phyloP scores from a whole-genome alignment of 73 alveolate genomes.

The Uronychia setigera region DNA sequence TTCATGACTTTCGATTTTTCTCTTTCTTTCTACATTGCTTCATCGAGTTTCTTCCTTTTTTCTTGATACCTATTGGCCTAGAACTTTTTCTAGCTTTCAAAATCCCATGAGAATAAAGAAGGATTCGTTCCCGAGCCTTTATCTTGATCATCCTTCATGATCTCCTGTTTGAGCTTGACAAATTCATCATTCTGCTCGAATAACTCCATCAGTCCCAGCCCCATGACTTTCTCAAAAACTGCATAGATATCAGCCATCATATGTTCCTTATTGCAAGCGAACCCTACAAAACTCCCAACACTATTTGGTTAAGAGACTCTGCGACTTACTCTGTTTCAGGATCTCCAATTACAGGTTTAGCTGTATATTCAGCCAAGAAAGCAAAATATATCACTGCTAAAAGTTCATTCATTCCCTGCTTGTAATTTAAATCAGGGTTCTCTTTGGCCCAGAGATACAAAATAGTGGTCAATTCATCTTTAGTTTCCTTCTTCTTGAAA shows the following conservation, averaged over 20 bases:
- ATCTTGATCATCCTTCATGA: neutral
- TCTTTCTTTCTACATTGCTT: slow-evolving; percentile 53
- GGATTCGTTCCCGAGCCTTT: neutral
- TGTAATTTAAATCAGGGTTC: slow-evolving; percentile 71
- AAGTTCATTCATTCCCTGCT: slow-evolving; percentile 93
- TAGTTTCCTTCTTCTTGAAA: slow-evolving; percentile 66
- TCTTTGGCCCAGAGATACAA: slow-evolving; percentile 89
- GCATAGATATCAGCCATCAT: slow-evolving; percentile 42
- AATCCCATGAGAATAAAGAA: neutral
- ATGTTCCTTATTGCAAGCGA: slow-evolving; percentile 14
- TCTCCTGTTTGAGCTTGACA: neutral
- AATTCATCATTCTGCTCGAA: slow-evolving; percentile 21
- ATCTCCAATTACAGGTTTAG: neutral
- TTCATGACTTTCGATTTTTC: slow-evolving; percentile 62
- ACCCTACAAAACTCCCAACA: neutral
- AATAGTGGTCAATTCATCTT: slow-evolving; percentile 60
- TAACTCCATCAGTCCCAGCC: slow-evolving; percentile 55
- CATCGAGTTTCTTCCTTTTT: slow-evolving; percentile 45
- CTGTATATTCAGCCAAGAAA: slow-evolving; percentile 55
- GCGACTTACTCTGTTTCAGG: neutral
- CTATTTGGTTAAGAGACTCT: too few species aligned
- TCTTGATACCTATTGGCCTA: neutral
- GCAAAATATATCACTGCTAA: slow-evolving; percentile 77
- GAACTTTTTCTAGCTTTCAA: neutral
- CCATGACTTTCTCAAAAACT: slow-evolving; percentile 46